Evolutionary conservation across 192 early-diverging fungal genomes (phyloP), one percentile per base, ranked within the genome.

Genomic region (Lunasporangiospora selenospora): DNA sequence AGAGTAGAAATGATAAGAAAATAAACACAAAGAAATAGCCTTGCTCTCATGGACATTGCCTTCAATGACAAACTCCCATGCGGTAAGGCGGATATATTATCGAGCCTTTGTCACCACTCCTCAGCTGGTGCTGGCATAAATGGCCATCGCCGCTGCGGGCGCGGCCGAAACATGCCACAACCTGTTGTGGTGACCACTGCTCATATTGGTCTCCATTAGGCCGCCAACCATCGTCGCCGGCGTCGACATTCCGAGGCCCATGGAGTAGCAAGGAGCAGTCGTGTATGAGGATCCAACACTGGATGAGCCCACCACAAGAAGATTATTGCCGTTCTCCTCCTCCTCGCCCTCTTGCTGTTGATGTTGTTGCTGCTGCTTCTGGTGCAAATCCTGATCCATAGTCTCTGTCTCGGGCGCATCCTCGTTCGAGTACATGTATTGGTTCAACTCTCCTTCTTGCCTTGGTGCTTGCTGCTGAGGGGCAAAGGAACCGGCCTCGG

Each of bases 41-140:
- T 7, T 7, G 23, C 33, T 11, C 6, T 43, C 30, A 44, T 44
- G 42, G 42, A n/a, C 31, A 44, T 42, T 31, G 16, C 12, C 9
- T 15, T 30, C 4, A 52, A 36, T 2, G 21, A 52, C 33, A 18
- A 50, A 33, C 19, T 33, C 40, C 52, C 40, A 54, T 54, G 29
- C 1, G 40, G 55, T 19, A 19, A 55, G 33, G 40, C 36, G 12
- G 26, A 64, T 36, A 54, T 37, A 18, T 42, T 48, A 46, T 38
- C 37, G 34, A 6, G 4, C 31, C 9, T 4, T n/a, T n/a, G n/a
- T n/a, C n/a, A n/a, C n/a, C n/a, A 4, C 31, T 8, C 2, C 44
- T 42, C 39, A 58, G 30, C 58, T 49, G 30, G 27, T 61, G 59
- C 45, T 21, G 10, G 58, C 61, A 47, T 53, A 63, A 7, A 73